Percentiles rank a stretch among this genome's conserved stretches.
Conservation (phyloP, 768 basidiomycete genomes). For the Inosperma sp. region DNA sequence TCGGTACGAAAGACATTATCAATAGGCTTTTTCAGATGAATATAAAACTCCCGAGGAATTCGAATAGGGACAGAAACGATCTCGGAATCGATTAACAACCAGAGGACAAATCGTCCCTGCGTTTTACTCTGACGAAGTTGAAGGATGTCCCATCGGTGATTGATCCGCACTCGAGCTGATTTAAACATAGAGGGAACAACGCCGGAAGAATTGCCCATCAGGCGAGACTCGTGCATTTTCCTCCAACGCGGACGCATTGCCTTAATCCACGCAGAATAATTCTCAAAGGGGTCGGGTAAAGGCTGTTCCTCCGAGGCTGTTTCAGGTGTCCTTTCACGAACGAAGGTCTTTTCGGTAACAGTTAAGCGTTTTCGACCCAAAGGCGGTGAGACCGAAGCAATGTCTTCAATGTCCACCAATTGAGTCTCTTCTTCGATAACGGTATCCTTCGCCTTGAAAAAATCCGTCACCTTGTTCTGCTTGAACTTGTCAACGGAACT, state of each 20-base stretch:
- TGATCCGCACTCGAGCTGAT: conserved; percentile 50
- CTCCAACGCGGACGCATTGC: conserved; percentile 79
- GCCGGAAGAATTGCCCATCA: conserved; percentile 34
- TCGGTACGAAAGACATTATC: conserved; percentile 64
- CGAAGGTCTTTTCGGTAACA: conserved; percentile 48
- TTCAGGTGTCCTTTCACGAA: conserved; percentile 42
- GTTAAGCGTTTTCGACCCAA: conserved; percentile 43
- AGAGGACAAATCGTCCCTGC: conserved; percentile 80
- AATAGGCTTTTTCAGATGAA: conserved; percentile 76
- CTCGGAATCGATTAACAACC: conserved; percentile 79
- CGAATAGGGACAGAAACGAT: conserved; percentile 78
- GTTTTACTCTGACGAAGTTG: conserved; percentile 78
- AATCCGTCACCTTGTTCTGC: conserved; percentile 96
- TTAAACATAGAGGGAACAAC: conserved; percentile 73
- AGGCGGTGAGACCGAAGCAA: conserved; percentile 23
- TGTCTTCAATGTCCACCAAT: conserved; percentile 61
- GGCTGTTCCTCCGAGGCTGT: conserved; percentile 35
- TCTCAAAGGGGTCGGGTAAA: conserved; percentile 57
- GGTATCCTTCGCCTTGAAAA: conserved; percentile 56
- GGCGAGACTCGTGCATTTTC: conserved; percentile 46
- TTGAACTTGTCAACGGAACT: conserved; percentile 93
- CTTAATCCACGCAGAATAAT: conserved; percentile 76
- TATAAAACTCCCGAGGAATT: conserved; percentile 88
- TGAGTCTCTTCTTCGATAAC: conserved; percentile 32
- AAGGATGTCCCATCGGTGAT: conserved; percentile 84